Base-by-base conservation (phyloP, 1,284 basidiomycete genomes). In the Rhizoctonia solani region DNA sequence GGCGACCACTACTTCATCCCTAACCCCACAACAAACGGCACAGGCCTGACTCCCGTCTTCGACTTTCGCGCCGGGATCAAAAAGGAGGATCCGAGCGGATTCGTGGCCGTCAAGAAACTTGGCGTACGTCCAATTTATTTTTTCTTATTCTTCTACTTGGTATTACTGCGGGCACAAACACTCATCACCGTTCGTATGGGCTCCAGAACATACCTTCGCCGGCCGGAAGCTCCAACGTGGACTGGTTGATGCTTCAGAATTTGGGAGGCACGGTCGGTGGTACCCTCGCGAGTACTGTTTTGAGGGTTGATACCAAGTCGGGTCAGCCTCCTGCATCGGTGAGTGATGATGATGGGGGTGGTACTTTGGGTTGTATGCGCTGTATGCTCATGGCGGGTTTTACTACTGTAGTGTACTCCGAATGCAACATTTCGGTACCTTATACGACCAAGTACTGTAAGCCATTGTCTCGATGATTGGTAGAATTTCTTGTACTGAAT, bases 281-380 rank as follows among this genome's bases (percentile, higher is more conserved):
- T n/a, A 23, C 41, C 6, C 39, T 68, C 16, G 67, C 67, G 4
- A 42, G 30, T 9, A 63, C 3, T 13, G 50, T 63, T 14, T 30
- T 58, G 49, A 41, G 67, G 2, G 25, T 65, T n/a, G 58, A 65
- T 16, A 68, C 67, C n/a, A 61, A 54, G 44, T 6, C n/a, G 21
- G 67, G 67, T 6, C 67, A 68, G 30, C 67, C 67, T 27, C 58
- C 67, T 44, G 49, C 67, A 11, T 61, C 55, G 39, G 50, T 54
- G 44, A n/a, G 50, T 34, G n/a, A n/a, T n/a, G n/a, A n/a, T n/a
- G n/a, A n/a, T n/a, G n/a, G n/a, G n/a, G n/a, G n/a, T n/a, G n/a
- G n/a, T n/a, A n/a, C n/a, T n/a, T n/a, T n/a, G n/a, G n/a, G n/a
- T n/a, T n/a, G n/a, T n/a, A n/a, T n/a, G n/a, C n/a, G n/a, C n/a